Conservation (phyloP, 176 grass and related monocot species). For the Melocanna baccifera region DNA sequence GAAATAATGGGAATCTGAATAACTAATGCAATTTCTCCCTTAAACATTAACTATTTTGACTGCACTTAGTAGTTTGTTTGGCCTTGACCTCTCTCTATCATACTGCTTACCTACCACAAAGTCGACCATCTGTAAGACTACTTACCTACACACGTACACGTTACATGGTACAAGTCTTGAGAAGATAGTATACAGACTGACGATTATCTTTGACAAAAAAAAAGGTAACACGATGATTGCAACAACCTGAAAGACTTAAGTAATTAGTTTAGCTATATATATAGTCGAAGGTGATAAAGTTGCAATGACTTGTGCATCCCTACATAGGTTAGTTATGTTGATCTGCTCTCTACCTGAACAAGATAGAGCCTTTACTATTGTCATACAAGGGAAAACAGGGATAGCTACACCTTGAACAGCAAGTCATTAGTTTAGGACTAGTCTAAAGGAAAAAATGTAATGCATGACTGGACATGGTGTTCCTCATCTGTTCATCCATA, state of each 20-base stretch:
- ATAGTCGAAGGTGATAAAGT: slow-evolving; percentile 20
- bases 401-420: not conserved
- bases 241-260: slow-evolving; percentile 20
- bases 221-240: slow-evolving; percentile 23
- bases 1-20: not conserved
- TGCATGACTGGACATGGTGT: not conserved
- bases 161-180: not conserved
- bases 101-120: not conserved
- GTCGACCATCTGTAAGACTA: slow-evolving; percentile 15
- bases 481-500: not conserved
- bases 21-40: not conserved
- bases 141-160: not conserved
- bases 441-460: not conserved
- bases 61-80: not conserved
- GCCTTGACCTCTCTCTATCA: not conserved
- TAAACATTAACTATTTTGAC: not conserved
- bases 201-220: not conserved
- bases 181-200: not conserved
- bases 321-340: not conserved
- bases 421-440: slow-evolving; percentile 23
- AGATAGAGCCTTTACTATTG: not conserved
- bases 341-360: not conserved
- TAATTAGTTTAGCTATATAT: not conserved
- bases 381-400: not conserved
- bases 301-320: slow-evolving; percentile 1